Evolutionary conservation across 2,329 filamentous ascomycete species (phyloP).

Genomic region (Pseudogymnoascus sp.): DNA sequence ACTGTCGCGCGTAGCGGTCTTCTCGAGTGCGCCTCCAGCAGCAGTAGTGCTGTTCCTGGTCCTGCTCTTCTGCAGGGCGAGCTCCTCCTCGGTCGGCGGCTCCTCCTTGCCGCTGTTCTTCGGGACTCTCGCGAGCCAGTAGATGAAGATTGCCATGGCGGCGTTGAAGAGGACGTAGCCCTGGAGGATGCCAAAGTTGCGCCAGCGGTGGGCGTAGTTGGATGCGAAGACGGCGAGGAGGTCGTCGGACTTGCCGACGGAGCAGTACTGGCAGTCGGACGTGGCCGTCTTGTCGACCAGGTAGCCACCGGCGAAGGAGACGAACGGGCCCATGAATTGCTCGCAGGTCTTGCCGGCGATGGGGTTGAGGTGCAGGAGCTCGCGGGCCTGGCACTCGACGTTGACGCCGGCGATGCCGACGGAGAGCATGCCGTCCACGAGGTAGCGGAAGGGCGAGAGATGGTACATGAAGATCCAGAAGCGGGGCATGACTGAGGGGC

Average conservation of each 20-base stretch:
- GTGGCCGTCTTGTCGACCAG: conserved; percentile 43
- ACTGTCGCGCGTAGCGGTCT: background rate
- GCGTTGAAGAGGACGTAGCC: conserved; percentile 49
- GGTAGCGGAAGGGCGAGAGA: conserved; percentile 47
- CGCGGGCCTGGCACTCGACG: conserved; percentile 60
- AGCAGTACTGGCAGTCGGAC: conserved; percentile 47
- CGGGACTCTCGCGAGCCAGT: conserved; percentile 42
- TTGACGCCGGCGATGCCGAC: conserved; percentile 59
- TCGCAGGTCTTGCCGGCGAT: conserved; percentile 48
- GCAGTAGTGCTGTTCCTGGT: background rate
- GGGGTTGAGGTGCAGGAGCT: conserved; percentile 60
- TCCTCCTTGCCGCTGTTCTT: conserved; percentile 26
- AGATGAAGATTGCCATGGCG: conserved; percentile 42
- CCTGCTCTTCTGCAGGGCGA: conserved; percentile 9
- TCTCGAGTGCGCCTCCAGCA: background rate
- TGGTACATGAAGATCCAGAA: conserved; percentile 76
- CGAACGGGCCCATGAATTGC: conserved; percentile 48
- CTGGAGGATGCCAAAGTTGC: conserved; percentile 58
- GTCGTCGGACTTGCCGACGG: conserved; percentile 42
- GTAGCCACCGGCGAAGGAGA: conserved; percentile 42
- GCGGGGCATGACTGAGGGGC: conserved; percentile 51
- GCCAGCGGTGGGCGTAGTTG: conserved; percentile 53
- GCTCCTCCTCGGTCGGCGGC: conserved; percentile 1
- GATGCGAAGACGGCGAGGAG: conserved; percentile 42
- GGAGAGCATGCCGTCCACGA: conserved; percentile 64